Base-by-base conservation (phyloP, 495 filamentous ascomycete species). In the Hypoxylon fragiforme region DNA sequence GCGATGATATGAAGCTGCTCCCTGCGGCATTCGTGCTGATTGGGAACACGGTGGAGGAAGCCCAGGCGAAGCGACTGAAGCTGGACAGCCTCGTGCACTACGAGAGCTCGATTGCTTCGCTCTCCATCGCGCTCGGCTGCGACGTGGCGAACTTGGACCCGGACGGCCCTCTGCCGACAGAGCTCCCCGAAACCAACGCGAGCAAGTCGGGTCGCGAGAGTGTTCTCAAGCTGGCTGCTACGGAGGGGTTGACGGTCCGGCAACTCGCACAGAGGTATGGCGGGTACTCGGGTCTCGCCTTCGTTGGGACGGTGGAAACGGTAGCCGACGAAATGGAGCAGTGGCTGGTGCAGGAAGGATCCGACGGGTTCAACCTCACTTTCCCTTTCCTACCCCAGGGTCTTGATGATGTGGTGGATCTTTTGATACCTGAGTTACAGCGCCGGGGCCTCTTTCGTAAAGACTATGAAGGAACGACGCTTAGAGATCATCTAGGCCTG, bases 81-180 rank as follows among this genome's bases (percentile, higher is more conserved):
- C 54, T 82, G 20, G 78, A 82, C 50, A 77, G 73, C 32, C 54
- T 78, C 22, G 80, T 82, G 8, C 75, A 82, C 51, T 81, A 81
- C 26, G 79, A 83, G 22, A 81, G 75, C 61, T 70, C 73, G 8
- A 77, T 83, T 60, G 78, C 78, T n/a, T 80, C 77, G 7, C 61
- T 83, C 35, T 80, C 76, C 2, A 68, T 80, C 19, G 50, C 64
- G 3, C 67, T 83, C 4, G 79, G 79, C 2, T 64, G 46, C 2
- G 78, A 83, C 64, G 76, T 66, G 8, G 68, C 73, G 7, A 59
- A 45, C 0, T 71, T 83, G 31, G 77, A 81, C 20, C 77, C 77
- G 0, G 78, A 82, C 37, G 68, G 54, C 1, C 73, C 73, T 0
- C 59, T 82, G 16, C 80, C 78, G n/a, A 53, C 55, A 0, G 73